Evolutionary conservation across 257 asterid genomes (phyloP).

Genomic region (Gentiana dahurica): DNA sequence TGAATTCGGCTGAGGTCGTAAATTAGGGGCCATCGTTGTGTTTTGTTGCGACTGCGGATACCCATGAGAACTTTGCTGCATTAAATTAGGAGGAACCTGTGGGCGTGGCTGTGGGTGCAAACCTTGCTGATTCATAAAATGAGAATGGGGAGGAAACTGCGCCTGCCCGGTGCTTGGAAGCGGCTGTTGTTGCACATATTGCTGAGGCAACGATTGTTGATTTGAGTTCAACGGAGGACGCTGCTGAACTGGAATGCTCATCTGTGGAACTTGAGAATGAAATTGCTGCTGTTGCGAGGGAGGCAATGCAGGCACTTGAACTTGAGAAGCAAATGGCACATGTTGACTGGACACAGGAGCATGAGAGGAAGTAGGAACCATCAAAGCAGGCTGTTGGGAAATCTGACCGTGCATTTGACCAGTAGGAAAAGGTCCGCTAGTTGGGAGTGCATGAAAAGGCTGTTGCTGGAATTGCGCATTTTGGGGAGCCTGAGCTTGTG

Average conservation of each 20-base stretch:
- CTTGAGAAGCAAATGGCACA: conserved; percentile 36
- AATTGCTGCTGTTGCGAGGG: conserved; percentile 42
- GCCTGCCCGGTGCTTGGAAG: conserved; percentile 32
- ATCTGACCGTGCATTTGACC: conserved; percentile 44
- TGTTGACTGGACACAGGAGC: conserved; percentile 39
- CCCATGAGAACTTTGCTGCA: conserved; percentile 18
- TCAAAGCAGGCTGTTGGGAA: conserved; percentile 39
- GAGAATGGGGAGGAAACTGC: conserved; percentile 47
- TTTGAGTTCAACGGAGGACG: conserved; percentile 38
- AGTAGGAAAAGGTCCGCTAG: conserved; percentile 36
- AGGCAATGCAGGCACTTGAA: conserved; percentile 29
- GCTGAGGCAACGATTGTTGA: conserved; percentile 47
- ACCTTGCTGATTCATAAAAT: conserved; percentile 36
- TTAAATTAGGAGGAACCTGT: conserved; percentile 38
- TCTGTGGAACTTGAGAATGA: conserved; percentile 44
- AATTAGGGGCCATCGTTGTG: conserved; percentile 20
- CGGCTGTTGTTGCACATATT: conserved; percentile 49
- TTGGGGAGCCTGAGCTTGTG: conserved; percentile 48
- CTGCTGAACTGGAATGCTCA: conserved; percentile 33
- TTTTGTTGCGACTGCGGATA: conserved; percentile 24
- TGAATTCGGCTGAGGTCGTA: conserved; percentile 42
- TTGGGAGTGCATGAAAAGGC: conserved; percentile 24
- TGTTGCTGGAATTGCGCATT: conserved; percentile 38
- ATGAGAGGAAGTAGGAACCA: conserved; percentile 43
- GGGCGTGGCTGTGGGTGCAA: conserved; percentile 47